A percentile compares a stretch with the other conserved stretches of the same genome.
Evolutionary conservation across 306 rosid genomes (phyloP).

Genomic region (Sophora flavescens): DNA sequence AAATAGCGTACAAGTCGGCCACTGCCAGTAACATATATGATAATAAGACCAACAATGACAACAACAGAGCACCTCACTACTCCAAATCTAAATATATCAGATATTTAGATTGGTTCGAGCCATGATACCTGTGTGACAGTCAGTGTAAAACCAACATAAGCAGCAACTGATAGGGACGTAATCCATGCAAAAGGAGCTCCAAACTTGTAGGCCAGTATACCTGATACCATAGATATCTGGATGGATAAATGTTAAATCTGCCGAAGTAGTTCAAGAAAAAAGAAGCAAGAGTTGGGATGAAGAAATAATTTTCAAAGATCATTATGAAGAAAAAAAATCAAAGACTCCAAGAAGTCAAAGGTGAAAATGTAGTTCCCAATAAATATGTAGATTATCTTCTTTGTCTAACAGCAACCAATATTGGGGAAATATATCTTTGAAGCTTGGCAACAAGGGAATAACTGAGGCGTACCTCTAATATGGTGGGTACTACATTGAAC

Average conservation of each 20-base stretch:
- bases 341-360: conserved; percentile 25
- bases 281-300: conserved; percentile 49
- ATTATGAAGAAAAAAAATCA: not conserved
- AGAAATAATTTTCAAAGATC: conserved; percentile 38
- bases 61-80: conserved; percentile 26
- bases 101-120: conserved; percentile 37
- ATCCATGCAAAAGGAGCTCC: conserved; percentile 97
- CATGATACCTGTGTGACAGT: conserved; percentile 83
- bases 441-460: conserved; percentile 38
- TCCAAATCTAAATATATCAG: conserved; percentile 15
- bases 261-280: conserved; percentile 51
- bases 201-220: conserved; percentile 94
- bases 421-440: conserved; percentile 27
- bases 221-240: conserved; percentile 99
- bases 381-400: conserved; percentile 22
- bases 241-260: conserved; percentile 71
- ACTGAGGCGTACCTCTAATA: conserved; percentile 81
- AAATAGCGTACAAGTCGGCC: conserved; percentile 25
- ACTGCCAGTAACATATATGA: conserved; percentile 24
- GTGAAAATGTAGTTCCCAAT: conserved; percentile 25
- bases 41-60: conserved; percentile 23
- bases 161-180: conserved; percentile 95
- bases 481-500: conserved; percentile 92
- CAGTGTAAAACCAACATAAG: conserved; percentile 83
- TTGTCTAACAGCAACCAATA: conserved; percentile 7